phyloP scores from a whole-genome alignment of 129 eudicot species.

The Arctium minus region DNA sequence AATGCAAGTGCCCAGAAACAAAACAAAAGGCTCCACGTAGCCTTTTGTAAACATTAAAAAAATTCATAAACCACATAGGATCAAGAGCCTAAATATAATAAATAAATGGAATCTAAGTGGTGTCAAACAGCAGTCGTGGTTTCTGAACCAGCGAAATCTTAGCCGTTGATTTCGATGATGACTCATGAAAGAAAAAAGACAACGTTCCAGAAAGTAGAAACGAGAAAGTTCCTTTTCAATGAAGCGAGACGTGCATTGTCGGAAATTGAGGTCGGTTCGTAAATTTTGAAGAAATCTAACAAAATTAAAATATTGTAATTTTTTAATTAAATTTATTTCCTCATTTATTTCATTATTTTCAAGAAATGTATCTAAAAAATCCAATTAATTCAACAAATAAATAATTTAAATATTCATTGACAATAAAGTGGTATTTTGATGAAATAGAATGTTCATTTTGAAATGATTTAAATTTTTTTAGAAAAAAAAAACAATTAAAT shows the following conservation, averaged over 20 bases:
- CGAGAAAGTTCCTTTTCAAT: constrained; percentile 13
- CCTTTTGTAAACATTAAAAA: not conserved
- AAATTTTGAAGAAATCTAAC: no score
- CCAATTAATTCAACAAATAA: no score
- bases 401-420: no score
- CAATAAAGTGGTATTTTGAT: no score
- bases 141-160: not conserved
- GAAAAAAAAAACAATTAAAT: no score
- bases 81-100: constrained; percentile 4
- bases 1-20: not conserved
- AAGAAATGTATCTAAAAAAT: no score
- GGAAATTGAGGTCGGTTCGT: not conserved
- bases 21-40: constrained; percentile 8
- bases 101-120: constrained; percentile 14
- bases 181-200: constrained; percentile 1
- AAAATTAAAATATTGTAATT: no score
- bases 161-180: constrained; percentile 9
- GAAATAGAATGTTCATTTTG: no score
- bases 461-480: no score
- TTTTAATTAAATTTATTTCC: no score
- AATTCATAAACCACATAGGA: constrained; percentile 5
- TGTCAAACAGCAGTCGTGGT: constrained; percentile 1
- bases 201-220: not conserved
- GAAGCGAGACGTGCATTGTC: constrained; percentile 7
- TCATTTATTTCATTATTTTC: no score